Conservation (phyloP, 495 filamentous ascomycete species). For the Staphylotrichum longicolle region DNA sequence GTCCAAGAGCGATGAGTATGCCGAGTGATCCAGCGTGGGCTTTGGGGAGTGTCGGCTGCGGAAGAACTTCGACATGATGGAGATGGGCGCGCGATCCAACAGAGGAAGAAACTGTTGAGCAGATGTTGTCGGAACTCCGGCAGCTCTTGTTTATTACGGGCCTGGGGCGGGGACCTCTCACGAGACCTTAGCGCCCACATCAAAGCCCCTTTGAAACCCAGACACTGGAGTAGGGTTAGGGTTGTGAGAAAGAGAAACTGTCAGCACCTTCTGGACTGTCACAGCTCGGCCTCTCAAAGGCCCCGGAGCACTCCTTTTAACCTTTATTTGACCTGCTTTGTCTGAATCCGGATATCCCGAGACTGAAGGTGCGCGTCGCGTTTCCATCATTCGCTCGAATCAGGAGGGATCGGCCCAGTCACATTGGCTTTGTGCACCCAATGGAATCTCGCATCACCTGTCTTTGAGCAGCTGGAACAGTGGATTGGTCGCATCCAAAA, state of each 20-base stretch:
- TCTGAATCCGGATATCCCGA: too few relatives aligned
- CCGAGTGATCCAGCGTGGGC: slow-evolving; percentile 17
- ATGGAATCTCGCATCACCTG: too few relatives aligned
- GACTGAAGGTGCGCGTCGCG: too few relatives aligned
- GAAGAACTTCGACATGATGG: slow-evolving; percentile 29
- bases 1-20: slow-evolving; percentile 34
- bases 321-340: too few relatives aligned
- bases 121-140: neutral
- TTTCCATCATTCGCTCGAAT: too few relatives aligned
- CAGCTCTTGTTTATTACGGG: neutral
- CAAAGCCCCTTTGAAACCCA: neutral
- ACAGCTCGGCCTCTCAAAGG: too few relatives aligned
- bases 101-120: neutral
- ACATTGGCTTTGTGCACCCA: too few relatives aligned
- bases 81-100: neutral
- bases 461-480: too few relatives aligned
- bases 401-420: too few relatives aligned
- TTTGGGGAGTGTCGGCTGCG: slow-evolving; percentile 12
- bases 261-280: too few relatives aligned
- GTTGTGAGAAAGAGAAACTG: neutral
- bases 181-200: neutral
- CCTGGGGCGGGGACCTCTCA: slow-evolving; percentile 6
- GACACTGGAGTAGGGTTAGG: slow-evolving; percentile 4
- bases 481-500: too few relatives aligned
- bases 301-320: too few relatives aligned